Evolutionary conservation across 768 basidiomycete genomes (phyloP).

Genomic region (Suillus subaureus): DNA sequence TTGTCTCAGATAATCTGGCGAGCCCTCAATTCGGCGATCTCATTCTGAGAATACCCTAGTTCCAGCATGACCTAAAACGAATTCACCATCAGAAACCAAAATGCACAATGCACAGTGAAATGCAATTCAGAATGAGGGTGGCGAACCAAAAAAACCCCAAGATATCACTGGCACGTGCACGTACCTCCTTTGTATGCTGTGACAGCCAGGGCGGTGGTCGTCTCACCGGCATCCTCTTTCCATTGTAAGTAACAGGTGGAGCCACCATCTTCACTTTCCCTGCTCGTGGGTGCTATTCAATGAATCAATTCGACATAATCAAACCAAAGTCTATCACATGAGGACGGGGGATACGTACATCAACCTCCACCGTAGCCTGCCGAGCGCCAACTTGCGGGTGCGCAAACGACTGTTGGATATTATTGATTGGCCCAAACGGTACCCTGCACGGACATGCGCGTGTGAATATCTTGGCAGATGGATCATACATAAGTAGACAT

Average conservation of each 20-base stretch:
- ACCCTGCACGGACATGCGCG: conserved; percentile 46
- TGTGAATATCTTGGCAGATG: conserved; percentile 11
- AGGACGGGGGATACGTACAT: conserved; percentile 55
- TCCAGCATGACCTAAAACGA: conserved; percentile 41
- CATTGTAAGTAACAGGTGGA: conserved; percentile 82
- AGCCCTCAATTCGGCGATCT: conserved; percentile 46
- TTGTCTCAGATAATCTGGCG: conserved; percentile 38
- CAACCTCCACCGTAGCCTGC: conserved; percentile 71
- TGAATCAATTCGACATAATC: neutral
- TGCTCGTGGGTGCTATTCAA: conserved; percentile 65
- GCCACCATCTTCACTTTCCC: conserved; percentile 80
- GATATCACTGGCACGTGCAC: conserved; percentile 12
- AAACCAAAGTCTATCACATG: conserved; percentile 17
- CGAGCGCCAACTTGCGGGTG: conserved; percentile 87
- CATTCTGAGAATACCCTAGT: conserved; percentile 41
- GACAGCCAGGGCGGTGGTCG: conserved; percentile 87
- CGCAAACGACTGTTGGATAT: conserved; percentile 84
- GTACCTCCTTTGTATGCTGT: conserved; percentile 79
- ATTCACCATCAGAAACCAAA: conserved; percentile 14
- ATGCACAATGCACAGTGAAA: conserved; percentile 5
- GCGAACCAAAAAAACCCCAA: neutral
- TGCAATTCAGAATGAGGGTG: conserved; percentile 1
- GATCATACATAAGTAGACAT: conserved; percentile 11
- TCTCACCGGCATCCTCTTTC: conserved; percentile 70
- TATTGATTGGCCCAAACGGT: conserved; percentile 91